phyloP scores from a whole-genome alignment of 345 rosid genomes.

The Anastatica hierochuntica region DNA sequence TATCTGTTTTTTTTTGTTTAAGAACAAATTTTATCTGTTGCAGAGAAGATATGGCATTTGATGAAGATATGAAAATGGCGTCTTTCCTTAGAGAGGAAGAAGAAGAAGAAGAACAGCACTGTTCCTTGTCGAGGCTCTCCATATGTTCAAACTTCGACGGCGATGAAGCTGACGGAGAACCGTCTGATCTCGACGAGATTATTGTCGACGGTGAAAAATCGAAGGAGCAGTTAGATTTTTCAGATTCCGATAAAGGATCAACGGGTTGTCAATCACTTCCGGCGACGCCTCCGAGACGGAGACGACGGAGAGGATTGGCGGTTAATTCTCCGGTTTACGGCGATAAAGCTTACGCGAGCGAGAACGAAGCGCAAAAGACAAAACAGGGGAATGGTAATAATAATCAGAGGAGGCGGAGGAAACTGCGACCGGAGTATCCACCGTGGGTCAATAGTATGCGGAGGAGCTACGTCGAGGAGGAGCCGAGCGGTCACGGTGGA shows the following conservation, averaged over 20 bases:
- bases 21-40: no score
- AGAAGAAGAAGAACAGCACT: constrained; percentile 12
- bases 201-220: background rate
- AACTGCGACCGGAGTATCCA: constrained; percentile 22
- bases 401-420: constrained; percentile 31
- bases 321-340: constrained; percentile 9
- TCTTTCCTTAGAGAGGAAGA: constrained; percentile 12
- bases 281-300: constrained; percentile 24
- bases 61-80: constrained; percentile 23
- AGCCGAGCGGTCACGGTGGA: constrained; percentile 19
- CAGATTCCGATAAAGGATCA: constrained; percentile 27
- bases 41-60: constrained; percentile 14
- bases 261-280: constrained; percentile 17
- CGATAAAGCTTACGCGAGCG: constrained; percentile 67
- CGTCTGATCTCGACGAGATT: constrained; percentile 15
- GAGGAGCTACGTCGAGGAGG: constrained; percentile 20
- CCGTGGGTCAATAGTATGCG: constrained; percentile 30
- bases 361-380: constrained; percentile 45
- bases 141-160: constrained; percentile 26
- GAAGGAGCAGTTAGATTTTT: constrained; percentile 4
- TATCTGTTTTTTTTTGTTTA: no score
- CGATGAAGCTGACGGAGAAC: constrained; percentile 24
- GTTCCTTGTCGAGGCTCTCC: constrained; percentile 22
- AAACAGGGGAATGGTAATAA: constrained; percentile 30
- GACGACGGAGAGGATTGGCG: background rate